phyloP scores from a whole-genome alignment of 352 stramenopile genomes.

The Phytophthora colocasiae region DNA sequence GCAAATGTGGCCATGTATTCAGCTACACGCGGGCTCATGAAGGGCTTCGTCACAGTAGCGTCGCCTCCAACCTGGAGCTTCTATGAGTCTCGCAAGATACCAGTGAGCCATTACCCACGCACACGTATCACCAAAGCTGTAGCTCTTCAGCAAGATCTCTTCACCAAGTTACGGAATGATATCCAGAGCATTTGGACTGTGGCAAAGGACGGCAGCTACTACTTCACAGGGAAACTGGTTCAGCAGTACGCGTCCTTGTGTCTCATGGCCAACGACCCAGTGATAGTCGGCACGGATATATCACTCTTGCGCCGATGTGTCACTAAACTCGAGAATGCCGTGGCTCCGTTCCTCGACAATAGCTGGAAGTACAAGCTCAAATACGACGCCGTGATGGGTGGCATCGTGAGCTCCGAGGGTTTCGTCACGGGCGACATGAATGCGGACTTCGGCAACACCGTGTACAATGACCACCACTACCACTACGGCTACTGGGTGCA shows the following conservation, averaged over 20 bases:
- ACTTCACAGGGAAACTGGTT: constrained; percentile 80
- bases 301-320: constrained; percentile 65
- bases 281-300: constrained; percentile 65
- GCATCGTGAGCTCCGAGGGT: constrained; percentile 70
- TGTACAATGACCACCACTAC: constrained; percentile 85
- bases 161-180: constrained; percentile 57
- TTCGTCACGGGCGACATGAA: constrained; percentile 61
- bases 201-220: constrained; percentile 60
- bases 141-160: constrained; percentile 44
- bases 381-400: constrained; percentile 67
- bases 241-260: constrained; percentile 81
- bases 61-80: constrained; percentile 55
- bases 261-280: constrained; percentile 74
- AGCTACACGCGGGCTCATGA: constrained; percentile 64
- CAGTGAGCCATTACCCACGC: constrained; percentile 67
- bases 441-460: constrained; percentile 76
- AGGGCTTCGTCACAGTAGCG: constrained; percentile 53
- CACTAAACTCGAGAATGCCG: constrained; percentile 64
- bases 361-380: constrained; percentile 67
- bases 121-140: constrained; percentile 47
- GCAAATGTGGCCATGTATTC: constrained; percentile 47
- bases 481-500: constrained; percentile 84
- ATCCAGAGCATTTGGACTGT: constrained; percentile 68
- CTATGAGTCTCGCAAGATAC: constrained; percentile 48
- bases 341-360: constrained; percentile 69